These are phyloP conservation scores for Eugenia klotzschiana DNA, from an alignment of 441 rosid genomes.

Conservation along the genomic window DNA sequence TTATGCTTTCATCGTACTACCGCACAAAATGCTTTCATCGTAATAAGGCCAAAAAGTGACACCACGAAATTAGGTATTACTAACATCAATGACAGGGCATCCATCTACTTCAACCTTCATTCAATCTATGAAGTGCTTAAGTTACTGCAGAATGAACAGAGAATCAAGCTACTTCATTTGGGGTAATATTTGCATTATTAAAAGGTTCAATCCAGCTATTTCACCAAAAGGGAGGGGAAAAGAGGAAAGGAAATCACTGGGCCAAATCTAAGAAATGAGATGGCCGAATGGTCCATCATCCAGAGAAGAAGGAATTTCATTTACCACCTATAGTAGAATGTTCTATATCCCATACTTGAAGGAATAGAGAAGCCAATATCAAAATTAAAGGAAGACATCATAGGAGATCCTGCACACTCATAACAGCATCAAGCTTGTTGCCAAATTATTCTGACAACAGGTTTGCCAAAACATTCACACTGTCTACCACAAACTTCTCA, in stretches of 20 bases:
- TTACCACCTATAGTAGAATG: not conserved
- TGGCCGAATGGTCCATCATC: not conserved
- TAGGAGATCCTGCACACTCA: not conserved
- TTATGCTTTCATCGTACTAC: not conserved
- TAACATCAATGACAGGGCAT: not conserved
- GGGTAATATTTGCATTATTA: not conserved
- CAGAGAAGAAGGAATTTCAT: not conserved
- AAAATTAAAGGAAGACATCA: not conserved
- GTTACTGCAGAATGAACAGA: not conserved
- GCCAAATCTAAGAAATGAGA: not conserved
- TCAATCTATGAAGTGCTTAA: not conserved
- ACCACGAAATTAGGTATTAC: not conserved
- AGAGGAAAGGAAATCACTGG: not conserved
- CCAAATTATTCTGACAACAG: not conserved
- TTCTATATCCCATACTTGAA: not conserved
- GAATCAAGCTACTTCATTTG: not conserved
- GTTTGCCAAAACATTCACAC: not conserved
- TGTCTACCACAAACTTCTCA: not conserved
- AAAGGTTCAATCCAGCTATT: not conserved
- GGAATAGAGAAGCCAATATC: not conserved
- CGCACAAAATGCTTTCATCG: not conserved
- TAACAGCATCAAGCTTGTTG: not conserved
- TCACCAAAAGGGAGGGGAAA: not conserved
- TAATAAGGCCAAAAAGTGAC: not conserved
- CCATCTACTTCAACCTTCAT: not conserved